Percentiles rank a stretch among this genome's conserved stretches.
phyloP scores from a whole-genome alignment of 106 monocot genomes.

The Amphibolis antarctica region DNA sequence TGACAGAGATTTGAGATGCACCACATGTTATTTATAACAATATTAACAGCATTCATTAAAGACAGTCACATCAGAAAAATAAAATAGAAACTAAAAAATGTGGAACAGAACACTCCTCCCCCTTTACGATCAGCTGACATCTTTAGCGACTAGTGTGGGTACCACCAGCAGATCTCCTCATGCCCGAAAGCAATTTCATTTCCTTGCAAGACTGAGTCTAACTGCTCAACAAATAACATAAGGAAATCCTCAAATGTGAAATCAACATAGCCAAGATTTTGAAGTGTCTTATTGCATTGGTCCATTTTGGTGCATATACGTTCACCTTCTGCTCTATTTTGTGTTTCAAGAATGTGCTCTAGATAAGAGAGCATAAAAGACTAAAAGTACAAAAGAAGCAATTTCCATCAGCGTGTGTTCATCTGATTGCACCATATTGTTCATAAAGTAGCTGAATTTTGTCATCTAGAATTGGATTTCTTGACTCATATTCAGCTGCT shows the following conservation, averaged over 20 bases:
- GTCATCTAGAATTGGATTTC: constrained; percentile 66
- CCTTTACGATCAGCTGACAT: too few species aligned
- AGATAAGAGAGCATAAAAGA: constrained; percentile 99
- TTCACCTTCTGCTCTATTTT: constrained; percentile 62
- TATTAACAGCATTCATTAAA: too few species aligned
- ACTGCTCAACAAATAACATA: constrained; percentile 55
- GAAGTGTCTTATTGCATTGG: constrained; percentile 68
- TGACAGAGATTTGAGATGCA: too few species aligned
- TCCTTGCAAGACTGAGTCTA: constrained; percentile 51
- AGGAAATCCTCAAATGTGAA: constrained; percentile 99
- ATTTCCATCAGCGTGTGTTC: constrained; percentile 91
- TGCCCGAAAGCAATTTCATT: constrained; percentile 54
- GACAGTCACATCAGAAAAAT: too few species aligned
- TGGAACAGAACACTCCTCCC: too few species aligned
- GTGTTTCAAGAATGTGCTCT: constrained; percentile 82
- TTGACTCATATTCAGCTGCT: constrained; percentile 74
- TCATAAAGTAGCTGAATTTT: constrained; percentile 91
- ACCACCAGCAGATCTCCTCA: too few species aligned
- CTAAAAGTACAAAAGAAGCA: constrained; percentile 94
- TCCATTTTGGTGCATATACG: constrained; percentile 48
- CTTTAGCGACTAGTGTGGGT: too few species aligned
- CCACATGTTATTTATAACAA: too few species aligned
- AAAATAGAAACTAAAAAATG: too few species aligned
- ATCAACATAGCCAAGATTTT: constrained; percentile 79
- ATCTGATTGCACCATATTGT: constrained; percentile 64